Conservation (phyloP, 495 filamentous ascomycete genomes). For the Durotheca rogersii region DNA sequence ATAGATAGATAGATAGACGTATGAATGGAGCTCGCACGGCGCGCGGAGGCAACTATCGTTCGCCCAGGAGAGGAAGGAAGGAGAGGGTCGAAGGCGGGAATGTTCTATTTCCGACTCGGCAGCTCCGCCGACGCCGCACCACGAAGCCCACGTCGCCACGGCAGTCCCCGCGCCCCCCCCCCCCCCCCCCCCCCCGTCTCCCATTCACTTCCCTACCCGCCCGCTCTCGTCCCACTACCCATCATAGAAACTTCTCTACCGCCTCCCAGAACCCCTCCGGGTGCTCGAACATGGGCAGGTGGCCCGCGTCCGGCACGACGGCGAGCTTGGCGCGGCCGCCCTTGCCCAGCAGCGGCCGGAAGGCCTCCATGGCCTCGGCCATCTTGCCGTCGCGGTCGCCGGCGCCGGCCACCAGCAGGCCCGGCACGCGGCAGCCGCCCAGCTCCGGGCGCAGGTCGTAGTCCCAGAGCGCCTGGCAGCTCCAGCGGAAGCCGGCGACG, state of each 20-base stretch:
- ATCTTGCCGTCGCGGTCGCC: slow-evolving; percentile 67
- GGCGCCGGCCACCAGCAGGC: slow-evolving; percentile 67
- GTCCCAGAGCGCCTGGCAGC: slow-evolving; percentile 70
- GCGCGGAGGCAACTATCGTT: no score
- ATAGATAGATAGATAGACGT: no score
- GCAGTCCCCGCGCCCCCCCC: no score
- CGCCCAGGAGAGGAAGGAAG: no score
- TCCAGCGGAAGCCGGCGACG: slow-evolving; percentile 66
- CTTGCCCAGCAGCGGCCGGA: slow-evolving; percentile 56
- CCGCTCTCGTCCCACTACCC: neutral
- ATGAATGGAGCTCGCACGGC: no score
- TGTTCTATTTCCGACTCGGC: no score
- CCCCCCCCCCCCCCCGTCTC: no score
- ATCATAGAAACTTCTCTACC: slow-evolving; percentile 55
- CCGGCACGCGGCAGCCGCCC: slow-evolving; percentile 57
- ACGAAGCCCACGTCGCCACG: no score
- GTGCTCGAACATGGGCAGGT: slow-evolving; percentile 82
- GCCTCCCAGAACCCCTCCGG: slow-evolving; percentile 63
- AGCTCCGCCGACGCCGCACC: no score
- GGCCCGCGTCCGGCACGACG: slow-evolving; percentile 66
- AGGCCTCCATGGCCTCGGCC: slow-evolving; percentile 73
- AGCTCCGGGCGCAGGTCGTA: slow-evolving; percentile 71
- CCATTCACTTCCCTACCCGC: neutral
- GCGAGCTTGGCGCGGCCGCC: slow-evolving; percentile 56
- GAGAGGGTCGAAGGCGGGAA: no score